Evolutionary conservation across 2,329 filamentous ascomycete genomes (phyloP), one percentile per base, ranked within the genome.

Genomic region (Ophiostoma triangulosporum): DNA sequence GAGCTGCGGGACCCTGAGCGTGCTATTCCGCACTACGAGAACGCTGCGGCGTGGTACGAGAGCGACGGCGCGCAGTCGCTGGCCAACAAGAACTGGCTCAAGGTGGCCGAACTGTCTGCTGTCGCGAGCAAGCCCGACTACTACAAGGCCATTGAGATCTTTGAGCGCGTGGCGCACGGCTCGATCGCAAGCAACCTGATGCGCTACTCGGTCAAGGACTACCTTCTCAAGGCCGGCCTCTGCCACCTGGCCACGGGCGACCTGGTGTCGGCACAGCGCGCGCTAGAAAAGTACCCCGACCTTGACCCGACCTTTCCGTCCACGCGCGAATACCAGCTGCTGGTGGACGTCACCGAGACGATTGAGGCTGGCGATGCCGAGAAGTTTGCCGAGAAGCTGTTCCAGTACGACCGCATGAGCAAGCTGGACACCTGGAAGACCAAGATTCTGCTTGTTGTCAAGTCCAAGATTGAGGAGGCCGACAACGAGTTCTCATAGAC

Each of bases 351-450:
- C 35, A 72, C 80, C 31, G 81, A 84, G 56, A 80, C 86, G 4
- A 76, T 95, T 55, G 83, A 93, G 64, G 76, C 80, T 31, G 83
- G 83, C 54, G 87, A 94, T 62, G 83, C 86, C 66, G 88, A 95
- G 62, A 74, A 77, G 57, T 97, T 95, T 63, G 80, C 84, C 22
- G 88, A 95, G 64, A 89, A 90, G 67, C 70, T 93, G 58, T 95
- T 86, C 73, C 83, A 91, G 66, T 97, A 81, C 65, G 89, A 96
- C 67, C 87, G 94, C 72, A 76, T 95, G 71, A 93, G 83, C 71
- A 93, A 93, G 74, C 72, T 97, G 64, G 90, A 96, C 66, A 93
- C 91, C 73, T 97, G 91, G 91, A 95, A 96, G 84, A 95, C 87
- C 50, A 87, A 84, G 31, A 73, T 95, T 55, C 69, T 95, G 58